Percentiles rank a stretch among this genome's conserved stretches.
Evolutionary conservation across 1,284 basidiomycete genomes (phyloP).

Genomic region (Trametes pubescens): DNA sequence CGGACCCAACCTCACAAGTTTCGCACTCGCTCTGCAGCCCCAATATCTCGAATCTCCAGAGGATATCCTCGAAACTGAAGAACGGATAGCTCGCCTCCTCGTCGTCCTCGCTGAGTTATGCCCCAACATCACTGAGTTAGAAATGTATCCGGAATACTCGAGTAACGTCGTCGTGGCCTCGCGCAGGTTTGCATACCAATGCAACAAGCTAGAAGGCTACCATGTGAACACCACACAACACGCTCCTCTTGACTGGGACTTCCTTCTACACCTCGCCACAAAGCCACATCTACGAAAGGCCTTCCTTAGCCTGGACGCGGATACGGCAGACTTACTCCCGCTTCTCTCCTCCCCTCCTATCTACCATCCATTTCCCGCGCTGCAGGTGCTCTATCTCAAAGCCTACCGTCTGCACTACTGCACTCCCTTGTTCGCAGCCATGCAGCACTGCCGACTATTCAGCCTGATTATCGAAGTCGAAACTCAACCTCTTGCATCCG

Average conservation of each 20-base stretch:
- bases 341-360: not conserved
- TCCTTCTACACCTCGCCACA: not conserved
- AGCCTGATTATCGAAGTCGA: not conserved
- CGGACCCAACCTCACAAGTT: not conserved
- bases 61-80: not conserved
- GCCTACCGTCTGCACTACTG: not conserved
- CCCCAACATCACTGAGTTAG: not conserved
- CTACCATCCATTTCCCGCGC: not conserved
- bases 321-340: not conserved
- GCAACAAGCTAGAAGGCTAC: not conserved
- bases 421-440: not conserved
- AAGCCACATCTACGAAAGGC: not conserved
- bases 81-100: not conserved
- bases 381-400: not conserved
- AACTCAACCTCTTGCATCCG: not conserved
- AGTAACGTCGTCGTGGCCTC: not conserved
- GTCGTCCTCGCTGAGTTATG: not conserved
- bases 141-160: not conserved
- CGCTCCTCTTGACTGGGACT: not conserved
- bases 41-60: not conserved
- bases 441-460: not conserved
- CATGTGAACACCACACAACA: not conserved
- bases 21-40: constrained; percentile 1
- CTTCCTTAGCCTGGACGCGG: not conserved
- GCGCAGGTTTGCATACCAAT: not conserved